phyloP scores from a whole-genome alignment of 306 rosid genomes.

The Rosa persica region DNA sequence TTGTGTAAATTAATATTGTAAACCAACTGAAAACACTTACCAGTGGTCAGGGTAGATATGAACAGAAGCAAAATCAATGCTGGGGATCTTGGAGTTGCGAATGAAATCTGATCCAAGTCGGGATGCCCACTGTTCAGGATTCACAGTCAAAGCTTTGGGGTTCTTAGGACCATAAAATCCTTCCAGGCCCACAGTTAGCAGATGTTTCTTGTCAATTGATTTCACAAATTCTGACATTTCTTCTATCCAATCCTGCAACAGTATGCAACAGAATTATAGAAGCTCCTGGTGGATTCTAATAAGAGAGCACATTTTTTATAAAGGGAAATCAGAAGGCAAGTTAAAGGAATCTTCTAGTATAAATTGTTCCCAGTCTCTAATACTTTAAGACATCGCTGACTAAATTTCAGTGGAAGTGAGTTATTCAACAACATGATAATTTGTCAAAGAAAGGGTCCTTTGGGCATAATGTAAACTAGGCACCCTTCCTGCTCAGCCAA shows the following conservation, averaged over 20 bases:
- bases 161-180: slow-evolving; percentile 93
- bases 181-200: slow-evolving; percentile 85
- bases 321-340: not conserved
- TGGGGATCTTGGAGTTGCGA: slow-evolving; percentile 67
- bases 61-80: slow-evolving; percentile 81
- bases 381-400: not conserved
- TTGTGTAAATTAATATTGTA: not conserved
- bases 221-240: slow-evolving; percentile 89
- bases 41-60: slow-evolving; percentile 96
- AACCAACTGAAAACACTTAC: slow-evolving; percentile 42
- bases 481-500: slow-evolving; percentile 11
- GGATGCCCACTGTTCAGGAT: slow-evolving; percentile 97
- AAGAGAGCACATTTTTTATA: not conserved
- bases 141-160: slow-evolving; percentile 59
- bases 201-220: slow-evolving; percentile 88
- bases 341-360: not conserved
- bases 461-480: not conserved
- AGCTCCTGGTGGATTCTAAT: not conserved
- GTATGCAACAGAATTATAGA: slow-evolving; percentile 21
- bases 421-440: not conserved
- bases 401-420: not conserved
- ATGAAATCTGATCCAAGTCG: slow-evolving; percentile 85
- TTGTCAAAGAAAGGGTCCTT: not conserved
- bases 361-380: not conserved
- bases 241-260: slow-evolving; percentile 88